A percentile compares a stretch with the other conserved stretches of the same genome.
phyloP scores from a whole-genome alignment of 1,284 basidiomycete genomes.

The Rhodotorula sp. region DNA sequence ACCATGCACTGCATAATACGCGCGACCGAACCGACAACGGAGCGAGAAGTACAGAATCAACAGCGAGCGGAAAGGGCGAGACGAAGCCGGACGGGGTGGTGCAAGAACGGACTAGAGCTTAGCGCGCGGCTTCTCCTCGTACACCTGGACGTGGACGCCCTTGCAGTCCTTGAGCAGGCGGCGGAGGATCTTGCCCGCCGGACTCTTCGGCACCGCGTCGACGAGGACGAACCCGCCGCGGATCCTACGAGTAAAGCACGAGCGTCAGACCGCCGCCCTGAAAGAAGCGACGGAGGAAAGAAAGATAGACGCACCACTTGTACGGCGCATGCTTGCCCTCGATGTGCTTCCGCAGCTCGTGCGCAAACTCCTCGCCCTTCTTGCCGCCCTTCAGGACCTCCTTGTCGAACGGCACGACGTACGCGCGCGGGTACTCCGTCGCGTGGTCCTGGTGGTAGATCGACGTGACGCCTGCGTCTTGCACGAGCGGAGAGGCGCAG shows the following conservation, averaged over 20 bases:
- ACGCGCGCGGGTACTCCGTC: slow-evolving; percentile 45
- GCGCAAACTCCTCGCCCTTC: slow-evolving; percentile 27
- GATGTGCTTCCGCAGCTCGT: slow-evolving; percentile 31
- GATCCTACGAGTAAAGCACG: slow-evolving; percentile 15
- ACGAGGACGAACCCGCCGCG: slow-evolving; percentile 39
- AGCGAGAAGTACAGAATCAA: not conserved
- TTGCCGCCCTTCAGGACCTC: slow-evolving; percentile 23
- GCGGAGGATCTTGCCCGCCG: slow-evolving; percentile 40
- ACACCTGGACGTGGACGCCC: slow-evolving; percentile 35
- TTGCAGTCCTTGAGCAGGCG: slow-evolving; percentile 39
- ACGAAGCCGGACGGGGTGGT: not conserved
- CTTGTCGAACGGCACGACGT: slow-evolving; percentile 43
- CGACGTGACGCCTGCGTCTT: slow-evolving; percentile 47
- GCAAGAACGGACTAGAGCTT: slow-evolving; percentile 20
- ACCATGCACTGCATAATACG: no score
- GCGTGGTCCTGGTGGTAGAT: slow-evolving; percentile 46
- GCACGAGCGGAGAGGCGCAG: slow-evolving; percentile 44
- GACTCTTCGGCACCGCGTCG: slow-evolving; percentile 35
- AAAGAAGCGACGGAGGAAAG: not conserved
- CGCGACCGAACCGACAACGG: not conserved
- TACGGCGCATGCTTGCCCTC: slow-evolving; percentile 41
- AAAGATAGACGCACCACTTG: slow-evolving; percentile 33
- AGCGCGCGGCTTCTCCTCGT: slow-evolving; percentile 37
- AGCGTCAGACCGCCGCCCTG: not conserved
- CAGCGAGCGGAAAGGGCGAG: not conserved